Conservation (phyloP, 495 filamentous ascomycete genomes). For the Penicillium silybi region DNA sequence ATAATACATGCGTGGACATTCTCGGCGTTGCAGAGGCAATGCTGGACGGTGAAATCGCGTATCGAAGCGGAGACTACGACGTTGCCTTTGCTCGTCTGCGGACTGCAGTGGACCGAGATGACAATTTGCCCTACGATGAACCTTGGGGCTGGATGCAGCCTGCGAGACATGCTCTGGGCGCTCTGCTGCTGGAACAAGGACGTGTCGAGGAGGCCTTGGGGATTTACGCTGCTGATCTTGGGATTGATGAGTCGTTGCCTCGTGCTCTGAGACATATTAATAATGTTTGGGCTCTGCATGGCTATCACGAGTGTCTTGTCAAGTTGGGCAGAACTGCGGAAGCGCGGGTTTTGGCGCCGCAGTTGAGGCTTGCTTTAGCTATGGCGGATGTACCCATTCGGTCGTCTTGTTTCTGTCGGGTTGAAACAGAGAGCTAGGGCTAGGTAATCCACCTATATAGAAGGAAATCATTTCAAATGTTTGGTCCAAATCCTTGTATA, state of each 20-base stretch:
- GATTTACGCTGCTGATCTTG: slow-evolving; percentile 60
- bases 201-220: slow-evolving; percentile 49
- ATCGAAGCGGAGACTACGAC: slow-evolving; percentile 54
- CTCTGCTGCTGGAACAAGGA: slow-evolving; percentile 59
- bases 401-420: slow-evolving; percentile 61
- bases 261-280: slow-evolving; percentile 57
- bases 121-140: slow-evolving; percentile 59
- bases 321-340: slow-evolving; percentile 47
- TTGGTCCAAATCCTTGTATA: too few relatives aligned
- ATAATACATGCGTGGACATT: slow-evolving; percentile 60
- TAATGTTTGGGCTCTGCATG: slow-evolving; percentile 68
- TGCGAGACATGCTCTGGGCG: slow-evolving; percentile 60
- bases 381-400: slow-evolving; percentile 57
- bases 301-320: slow-evolving; percentile 59
- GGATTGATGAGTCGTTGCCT: slow-evolving; percentile 50
- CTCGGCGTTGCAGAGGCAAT: slow-evolving; percentile 56
- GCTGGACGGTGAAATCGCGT: slow-evolving; percentile 66
- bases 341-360: slow-evolving; percentile 44
- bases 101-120: slow-evolving; percentile 49
- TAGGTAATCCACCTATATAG: too few relatives aligned
- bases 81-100: slow-evolving; percentile 53
- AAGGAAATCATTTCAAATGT: too few relatives aligned
- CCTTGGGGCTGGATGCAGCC: slow-evolving; percentile 73
- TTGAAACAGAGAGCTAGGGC: not conserved
- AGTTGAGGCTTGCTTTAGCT: slow-evolving; percentile 46